A percentile compares a stretch with the other conserved stretches of the same genome.
phyloP scores from a whole-genome alignment of 2,329 filamentous ascomycete genomes.

The Chaetomium globosum region DNA sequence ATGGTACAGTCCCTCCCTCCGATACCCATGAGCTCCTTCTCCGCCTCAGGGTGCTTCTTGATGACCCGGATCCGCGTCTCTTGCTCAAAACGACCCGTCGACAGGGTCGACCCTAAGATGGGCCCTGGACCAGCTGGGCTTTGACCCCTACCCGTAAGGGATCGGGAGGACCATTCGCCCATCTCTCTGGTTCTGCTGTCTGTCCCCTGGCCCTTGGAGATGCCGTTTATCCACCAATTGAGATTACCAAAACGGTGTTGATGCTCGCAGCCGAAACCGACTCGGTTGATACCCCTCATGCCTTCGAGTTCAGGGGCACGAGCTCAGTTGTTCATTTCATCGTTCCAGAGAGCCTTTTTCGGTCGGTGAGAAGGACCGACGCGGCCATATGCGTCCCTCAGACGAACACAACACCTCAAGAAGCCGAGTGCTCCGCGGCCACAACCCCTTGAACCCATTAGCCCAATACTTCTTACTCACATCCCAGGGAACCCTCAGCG shows the following conservation, averaged over 20 bases:
- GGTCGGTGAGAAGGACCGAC: background rate
- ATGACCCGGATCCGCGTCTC: background rate
- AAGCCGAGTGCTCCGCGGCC: background rate
- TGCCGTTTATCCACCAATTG: background rate
- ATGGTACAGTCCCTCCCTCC: background rate
- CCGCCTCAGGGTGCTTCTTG: background rate
- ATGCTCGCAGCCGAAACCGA: background rate
- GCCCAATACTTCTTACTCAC: too few relatives aligned
- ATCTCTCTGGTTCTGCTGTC: conserved; percentile 1
- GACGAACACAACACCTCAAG: background rate
- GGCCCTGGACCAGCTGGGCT: background rate
- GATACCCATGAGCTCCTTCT: background rate
- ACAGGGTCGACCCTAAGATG: background rate
- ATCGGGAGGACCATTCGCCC: background rate
- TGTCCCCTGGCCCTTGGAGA: background rate
- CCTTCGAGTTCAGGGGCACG: background rate
- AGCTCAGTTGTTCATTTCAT: background rate
- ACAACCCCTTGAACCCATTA: background rate
- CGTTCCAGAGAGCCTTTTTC: background rate
- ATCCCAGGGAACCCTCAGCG: too few relatives aligned
- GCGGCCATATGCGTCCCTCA: background rate
- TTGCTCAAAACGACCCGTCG: background rate
- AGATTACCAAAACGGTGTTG: background rate
- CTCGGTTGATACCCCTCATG: background rate
- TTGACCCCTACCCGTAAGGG: background rate